These are phyloP conservation scores for Diddensiella caesifluorescens DNA, from an alignment of 805 yeast genomes.

Conservation along the genomic window DNA sequence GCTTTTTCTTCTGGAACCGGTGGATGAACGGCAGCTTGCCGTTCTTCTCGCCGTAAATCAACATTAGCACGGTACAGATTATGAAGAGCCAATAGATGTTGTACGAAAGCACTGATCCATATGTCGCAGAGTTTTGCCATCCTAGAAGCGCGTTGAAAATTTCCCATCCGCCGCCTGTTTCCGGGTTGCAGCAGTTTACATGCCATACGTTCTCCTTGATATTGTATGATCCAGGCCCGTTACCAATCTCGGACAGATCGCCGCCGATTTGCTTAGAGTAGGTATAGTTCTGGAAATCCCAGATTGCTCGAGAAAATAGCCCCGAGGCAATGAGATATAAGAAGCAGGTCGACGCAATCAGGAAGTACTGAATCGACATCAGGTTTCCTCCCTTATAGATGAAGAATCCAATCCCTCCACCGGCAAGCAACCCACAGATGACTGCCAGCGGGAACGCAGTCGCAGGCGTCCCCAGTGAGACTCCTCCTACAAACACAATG, in stretches of 20 bases:
- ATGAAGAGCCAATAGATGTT: slow-evolving; percentile 81
- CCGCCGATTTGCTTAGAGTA: slow-evolving; percentile 76
- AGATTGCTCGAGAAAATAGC: slow-evolving; percentile 85
- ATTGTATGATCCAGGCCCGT: slow-evolving; percentile 94
- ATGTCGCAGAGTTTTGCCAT: slow-evolving; percentile 96
- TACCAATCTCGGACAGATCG: slow-evolving; percentile 88
- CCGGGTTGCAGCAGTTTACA: slow-evolving; percentile 96
- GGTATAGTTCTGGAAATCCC: slow-evolving; percentile 73
- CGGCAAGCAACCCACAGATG: slow-evolving; percentile 76
- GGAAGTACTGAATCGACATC: slow-evolving; percentile 79
- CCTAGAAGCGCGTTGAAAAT: slow-evolving; percentile 90
- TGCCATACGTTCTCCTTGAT: slow-evolving; percentile 82
- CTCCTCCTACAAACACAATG: slow-evolving; percentile 94
- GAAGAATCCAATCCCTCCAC: slow-evolving; percentile 60
- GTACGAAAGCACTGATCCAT: slow-evolving; percentile 86
- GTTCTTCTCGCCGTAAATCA: slow-evolving; percentile 77
- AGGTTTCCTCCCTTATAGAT: slow-evolving; percentile 79
- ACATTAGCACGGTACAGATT: slow-evolving; percentile 48
- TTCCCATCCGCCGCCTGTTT: slow-evolving; percentile 92
- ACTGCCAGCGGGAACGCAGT: slow-evolving; percentile 92
- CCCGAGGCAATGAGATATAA: slow-evolving; percentile 89
- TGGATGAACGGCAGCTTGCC: slow-evolving; percentile 67
- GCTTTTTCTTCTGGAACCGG: slow-evolving; percentile 40
- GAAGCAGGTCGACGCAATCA: slow-evolving; percentile 82
- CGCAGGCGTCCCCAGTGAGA: slow-evolving; percentile 64